These are phyloP conservation scores for Reutealis trisperma DNA, from an alignment of 345 rosid genomes.

Conservation along the genomic window DNA sequence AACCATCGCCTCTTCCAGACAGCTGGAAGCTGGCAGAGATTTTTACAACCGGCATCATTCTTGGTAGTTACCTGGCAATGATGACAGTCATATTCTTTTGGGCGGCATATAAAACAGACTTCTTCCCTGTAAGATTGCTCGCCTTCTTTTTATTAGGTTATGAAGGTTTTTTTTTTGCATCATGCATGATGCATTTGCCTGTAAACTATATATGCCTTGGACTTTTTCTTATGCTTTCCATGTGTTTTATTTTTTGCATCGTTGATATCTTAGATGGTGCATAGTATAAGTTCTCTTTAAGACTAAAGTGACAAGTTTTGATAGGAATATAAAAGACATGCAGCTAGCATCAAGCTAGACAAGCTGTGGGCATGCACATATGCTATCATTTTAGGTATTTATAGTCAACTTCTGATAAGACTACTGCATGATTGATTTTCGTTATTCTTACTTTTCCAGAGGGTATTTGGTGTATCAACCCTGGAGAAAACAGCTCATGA, in stretches of 20 bases:
- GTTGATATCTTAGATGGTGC: too few species aligned
- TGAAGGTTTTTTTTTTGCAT: background rate
- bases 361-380: background rate
- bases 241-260: too few species aligned
- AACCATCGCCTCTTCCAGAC: slow-evolving; percentile 98
- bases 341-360: background rate
- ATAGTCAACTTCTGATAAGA: slow-evolving; percentile 6
- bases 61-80: slow-evolving; percentile 95
- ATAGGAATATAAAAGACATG: background rate
- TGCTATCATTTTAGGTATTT: background rate
- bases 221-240: too few species aligned
- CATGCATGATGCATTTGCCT: slow-evolving; percentile 2
- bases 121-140: slow-evolving; percentile 75
- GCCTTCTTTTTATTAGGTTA: slow-evolving; percentile 2
- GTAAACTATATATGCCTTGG: background rate
- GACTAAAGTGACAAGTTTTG: background rate
- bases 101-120: slow-evolving; percentile 89
- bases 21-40: slow-evolving; percentile 99
- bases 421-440: slow-evolving; percentile 10
- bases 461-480: slow-evolving; percentile 77
- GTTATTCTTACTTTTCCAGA: slow-evolving; percentile 42
- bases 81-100: slow-evolving; percentile 99
- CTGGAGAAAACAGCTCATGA: slow-evolving; percentile 90
- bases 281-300: background rate
- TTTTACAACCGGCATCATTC: slow-evolving; percentile 84